Conservation (phyloP, 371 early-diverging fungal species). For the Mucor racemosus region DNA sequence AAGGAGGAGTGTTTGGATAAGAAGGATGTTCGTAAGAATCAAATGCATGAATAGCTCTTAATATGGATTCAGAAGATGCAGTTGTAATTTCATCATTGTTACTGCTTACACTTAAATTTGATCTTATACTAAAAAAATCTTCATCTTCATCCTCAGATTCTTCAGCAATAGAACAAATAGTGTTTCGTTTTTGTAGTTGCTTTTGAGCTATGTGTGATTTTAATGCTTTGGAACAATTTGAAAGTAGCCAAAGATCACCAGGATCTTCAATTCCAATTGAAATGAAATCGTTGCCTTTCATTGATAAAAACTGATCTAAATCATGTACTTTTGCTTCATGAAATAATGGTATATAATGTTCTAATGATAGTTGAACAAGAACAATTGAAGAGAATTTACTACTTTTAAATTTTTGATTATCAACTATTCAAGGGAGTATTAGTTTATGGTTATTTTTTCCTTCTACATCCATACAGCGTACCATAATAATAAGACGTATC, state of each 20-base stretch:
- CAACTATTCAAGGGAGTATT: neutral
- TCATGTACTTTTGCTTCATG: constrained; percentile 32
- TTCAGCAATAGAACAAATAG: neutral
- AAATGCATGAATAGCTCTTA: constrained; percentile 35
- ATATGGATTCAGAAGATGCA: constrained; percentile 15
- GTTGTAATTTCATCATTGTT: constrained; percentile 7
- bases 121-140: constrained; percentile 1
- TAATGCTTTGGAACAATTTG: constrained; percentile 29
- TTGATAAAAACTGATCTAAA: constrained; percentile 27
- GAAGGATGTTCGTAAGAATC: constrained; percentile 23
- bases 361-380: constrained; percentile 33
- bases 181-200: constrained; percentile 1
- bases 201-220: constrained; percentile 33
- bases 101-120: neutral
- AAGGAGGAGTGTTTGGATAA: neutral
- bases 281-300: constrained; percentile 34
- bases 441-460: neutral
- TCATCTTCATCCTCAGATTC: constrained; percentile 6
- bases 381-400: constrained; percentile 30
- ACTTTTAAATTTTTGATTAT: neutral
- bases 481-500: constrained; percentile 1
- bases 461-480: neutral
- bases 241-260: constrained; percentile 31
- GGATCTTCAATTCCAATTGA: constrained; percentile 34
- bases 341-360: constrained; percentile 39